Conservation (phyloP, 495 filamentous ascomycete genomes). For the Peziza echinospora region DNA sequence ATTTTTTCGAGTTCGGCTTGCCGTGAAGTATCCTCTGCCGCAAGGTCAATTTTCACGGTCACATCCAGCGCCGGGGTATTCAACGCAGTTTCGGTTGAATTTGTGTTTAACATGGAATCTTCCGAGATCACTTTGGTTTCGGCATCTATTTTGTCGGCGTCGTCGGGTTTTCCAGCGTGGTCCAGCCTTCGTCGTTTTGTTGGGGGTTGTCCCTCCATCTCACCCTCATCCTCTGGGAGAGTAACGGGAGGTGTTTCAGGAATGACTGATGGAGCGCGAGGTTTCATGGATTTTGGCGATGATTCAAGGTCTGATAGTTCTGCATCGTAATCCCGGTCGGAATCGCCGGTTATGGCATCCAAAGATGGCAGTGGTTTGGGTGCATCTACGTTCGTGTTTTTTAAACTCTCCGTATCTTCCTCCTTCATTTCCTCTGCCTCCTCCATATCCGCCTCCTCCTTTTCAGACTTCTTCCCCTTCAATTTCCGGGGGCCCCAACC, state of each 20-base stretch:
- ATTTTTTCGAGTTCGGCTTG: too few species aligned
- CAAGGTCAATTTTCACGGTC: too few species aligned
- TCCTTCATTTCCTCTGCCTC: neutral
- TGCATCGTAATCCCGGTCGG: neutral
- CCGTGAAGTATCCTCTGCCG: too few species aligned
- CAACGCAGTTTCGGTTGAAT: too few species aligned
- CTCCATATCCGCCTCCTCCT: neutral
- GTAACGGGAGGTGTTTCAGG: neutral
- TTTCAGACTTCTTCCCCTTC: neutral
- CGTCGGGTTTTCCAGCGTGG: neutral
- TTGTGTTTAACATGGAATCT: too few species aligned
- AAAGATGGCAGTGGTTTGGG: neutral
- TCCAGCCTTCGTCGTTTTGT: neutral
- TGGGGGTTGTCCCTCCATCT: neutral
- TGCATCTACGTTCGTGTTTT: neutral
- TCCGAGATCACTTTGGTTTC: too few species aligned
- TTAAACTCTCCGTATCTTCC: neutral
- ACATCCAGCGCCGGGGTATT: too few species aligned
- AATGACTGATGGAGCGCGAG: neutral
- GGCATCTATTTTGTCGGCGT: neutral
- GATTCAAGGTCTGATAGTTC: neutral
- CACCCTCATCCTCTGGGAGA: neutral
- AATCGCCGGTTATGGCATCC: neutral
- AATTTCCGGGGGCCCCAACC: neutral
- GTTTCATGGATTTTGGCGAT: neutral